Percentiles rank a stretch among this genome's conserved stretches.
Evolutionary conservation across 164 flowering plant species (phyloP).

Genomic region (Houttuynia cordata): DNA sequence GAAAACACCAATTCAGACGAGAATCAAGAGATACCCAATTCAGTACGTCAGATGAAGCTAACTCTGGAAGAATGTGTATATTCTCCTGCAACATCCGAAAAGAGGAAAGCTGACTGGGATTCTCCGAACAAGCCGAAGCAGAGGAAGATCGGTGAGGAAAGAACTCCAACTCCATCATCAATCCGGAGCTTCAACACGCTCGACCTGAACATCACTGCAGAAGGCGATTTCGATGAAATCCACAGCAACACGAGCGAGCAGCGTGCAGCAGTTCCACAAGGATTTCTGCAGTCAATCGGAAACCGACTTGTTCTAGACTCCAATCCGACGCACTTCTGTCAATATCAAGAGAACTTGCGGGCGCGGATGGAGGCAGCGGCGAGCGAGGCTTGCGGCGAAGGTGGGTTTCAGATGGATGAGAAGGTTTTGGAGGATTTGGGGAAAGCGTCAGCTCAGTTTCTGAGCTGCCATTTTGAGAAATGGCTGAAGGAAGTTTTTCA

Average conservation of each 20-base stretch:
- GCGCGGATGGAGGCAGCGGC: slow-evolving; percentile 26
- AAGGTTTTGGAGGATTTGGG: slow-evolving; percentile 41
- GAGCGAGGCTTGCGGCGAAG: slow-evolving; percentile 26
- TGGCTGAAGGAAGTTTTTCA: slow-evolving; percentile 71
- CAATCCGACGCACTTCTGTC: slow-evolving; percentile 11
- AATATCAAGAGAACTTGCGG: slow-evolving; percentile 26
- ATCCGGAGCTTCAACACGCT: slow-evolving; percentile 46
- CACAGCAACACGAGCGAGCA: slow-evolving; percentile 35
- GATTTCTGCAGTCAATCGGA: slow-evolving; percentile 32
- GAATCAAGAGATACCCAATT: slow-evolving; percentile 2
- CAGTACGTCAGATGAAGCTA: slow-evolving; percentile 40
- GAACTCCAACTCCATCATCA: slow-evolving; percentile 21
- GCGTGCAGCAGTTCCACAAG: slow-evolving; percentile 13
- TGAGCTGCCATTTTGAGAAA: slow-evolving; percentile 46
- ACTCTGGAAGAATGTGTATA: slow-evolving; percentile 12
- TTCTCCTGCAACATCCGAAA: slow-evolving; percentile 7
- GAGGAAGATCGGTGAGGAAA: slow-evolving; percentile 26
- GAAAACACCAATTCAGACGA: slow-evolving; percentile 6
- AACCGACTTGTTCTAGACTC: slow-evolving; percentile 25
- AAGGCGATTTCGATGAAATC: slow-evolving; percentile 37
- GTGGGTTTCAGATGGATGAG: slow-evolving; percentile 32
- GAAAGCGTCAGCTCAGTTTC: slow-evolving; percentile 26
- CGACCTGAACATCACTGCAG: slow-evolving; percentile 54
- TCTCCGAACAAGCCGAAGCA: slow-evolving; percentile 20
- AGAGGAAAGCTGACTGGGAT: slow-evolving; percentile 46